Percentiles rank a stretch among this genome's conserved stretches.
phyloP scores from a whole-genome alignment of 1,284 basidiomycete genomes.

The Lentinula novae-zelandiae region DNA sequence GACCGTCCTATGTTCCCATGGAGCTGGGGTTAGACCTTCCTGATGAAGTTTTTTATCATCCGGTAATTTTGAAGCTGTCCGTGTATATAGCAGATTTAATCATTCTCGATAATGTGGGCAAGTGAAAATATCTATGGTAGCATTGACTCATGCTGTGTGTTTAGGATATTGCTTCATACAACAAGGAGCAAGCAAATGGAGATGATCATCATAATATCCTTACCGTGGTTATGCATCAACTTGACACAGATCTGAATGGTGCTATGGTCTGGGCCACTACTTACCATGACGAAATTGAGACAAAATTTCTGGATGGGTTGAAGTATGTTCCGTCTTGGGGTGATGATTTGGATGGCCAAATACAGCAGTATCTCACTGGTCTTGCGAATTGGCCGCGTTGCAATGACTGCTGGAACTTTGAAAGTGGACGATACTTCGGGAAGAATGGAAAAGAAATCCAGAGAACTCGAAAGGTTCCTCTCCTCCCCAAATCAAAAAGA shows the following conservation, averaged over 20 bases:
- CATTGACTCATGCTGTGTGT: background rate
- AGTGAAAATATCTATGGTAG: background rate
- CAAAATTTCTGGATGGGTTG: constrained; percentile 23
- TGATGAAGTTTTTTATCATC: constrained; percentile 36
- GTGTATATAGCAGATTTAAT: constrained; percentile 35
- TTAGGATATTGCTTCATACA: constrained; percentile 40
- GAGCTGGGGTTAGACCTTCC: constrained; percentile 37
- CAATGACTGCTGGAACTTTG: constrained; percentile 39
- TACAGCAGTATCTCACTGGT: constrained; percentile 33
- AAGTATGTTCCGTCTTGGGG: constrained; percentile 31
- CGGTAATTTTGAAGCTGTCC: constrained; percentile 31
- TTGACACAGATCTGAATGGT: constrained; percentile 25
- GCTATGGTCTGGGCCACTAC: constrained; percentile 32
- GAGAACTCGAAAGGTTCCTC: background rate
- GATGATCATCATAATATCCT: constrained; percentile 43
- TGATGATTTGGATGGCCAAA: constrained; percentile 25
- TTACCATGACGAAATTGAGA: constrained; percentile 24
- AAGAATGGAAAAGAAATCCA: constrained; percentile 26
- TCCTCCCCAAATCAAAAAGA: background rate
- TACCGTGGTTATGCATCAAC: constrained; percentile 38
- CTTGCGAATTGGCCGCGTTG: constrained; percentile 41
- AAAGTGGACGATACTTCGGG: constrained; percentile 39
- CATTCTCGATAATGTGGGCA: constrained; percentile 37
- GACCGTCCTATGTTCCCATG: constrained; percentile 36
- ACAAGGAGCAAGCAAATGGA: constrained; percentile 38